Base-by-base conservation (phyloP, 805 yeast genomes). In the Candida adriatica region DNA sequence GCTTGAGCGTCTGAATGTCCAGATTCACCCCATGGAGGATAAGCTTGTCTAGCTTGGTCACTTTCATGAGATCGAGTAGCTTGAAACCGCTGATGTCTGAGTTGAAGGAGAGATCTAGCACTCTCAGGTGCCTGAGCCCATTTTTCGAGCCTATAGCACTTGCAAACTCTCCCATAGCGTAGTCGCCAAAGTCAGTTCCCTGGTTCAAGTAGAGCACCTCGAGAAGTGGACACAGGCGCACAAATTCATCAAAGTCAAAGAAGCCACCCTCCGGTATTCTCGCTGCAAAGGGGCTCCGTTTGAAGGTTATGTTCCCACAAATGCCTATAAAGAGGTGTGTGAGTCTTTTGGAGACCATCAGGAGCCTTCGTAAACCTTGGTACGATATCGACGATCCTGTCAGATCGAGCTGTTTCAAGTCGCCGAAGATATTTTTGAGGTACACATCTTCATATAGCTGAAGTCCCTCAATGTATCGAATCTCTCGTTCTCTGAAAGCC, bases 351-450 rank as follows among this genome's bases (percentile, higher is more conserved):
- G 49, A 50, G 1, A 35, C 19, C 6, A 11, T 18, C 8, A 48
- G 13, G 2, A 51, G 27, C 18, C 40, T 45, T 4, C 30, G 19
- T 8, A 51, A 20, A 3, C 49, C 51, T 11, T 33, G 41, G 27
- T 33, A 45, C 8, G 52, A 45, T 4, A 51, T 46, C 10, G 46
- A 42, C 2, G 53, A 46, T 8, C 49, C 49, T 1, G 50, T 43
- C 8, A 51, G 23, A 24, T 51, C 51, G 22, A 51, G 29, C 6
- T 33, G 27, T 2, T 28, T 27, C 5, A 51, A 19, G 5, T 34
- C 21, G 2, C 27, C 18, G 16, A 49, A 51, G 5, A 44, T 31
- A 13, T 38, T 42, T 4, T 14, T 1, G n/a, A 48, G 18, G 18
- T 42, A 44, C 1, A 35, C 24, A 1, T 32, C 5, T 2, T 40